A percentile compares a stretch with the other conserved stretches of the same genome.
phyloP scores from a whole-genome alignment of 768 basidiomycete genomes.

The Tylopilus subfusipes region DNA sequence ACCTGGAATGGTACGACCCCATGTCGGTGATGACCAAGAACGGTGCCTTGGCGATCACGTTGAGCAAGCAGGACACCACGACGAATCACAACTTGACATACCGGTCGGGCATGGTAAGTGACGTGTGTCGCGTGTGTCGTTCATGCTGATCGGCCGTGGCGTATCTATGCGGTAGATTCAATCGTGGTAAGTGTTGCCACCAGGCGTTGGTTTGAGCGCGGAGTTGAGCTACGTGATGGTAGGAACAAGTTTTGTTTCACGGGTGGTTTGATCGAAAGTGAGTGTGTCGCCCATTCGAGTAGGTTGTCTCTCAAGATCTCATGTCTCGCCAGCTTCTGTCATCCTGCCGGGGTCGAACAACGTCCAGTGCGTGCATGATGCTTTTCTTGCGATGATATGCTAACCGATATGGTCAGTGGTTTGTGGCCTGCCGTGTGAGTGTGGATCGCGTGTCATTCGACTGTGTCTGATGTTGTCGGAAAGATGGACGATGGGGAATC shows the following conservation, averaged over 20 bases:
- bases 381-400: not conserved
- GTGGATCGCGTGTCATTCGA: not conserved
- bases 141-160: constrained; percentile 26
- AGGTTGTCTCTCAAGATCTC: constrained; percentile 9
- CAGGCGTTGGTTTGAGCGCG: not conserved
- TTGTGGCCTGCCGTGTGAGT: constrained; percentile 48
- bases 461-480: constrained; percentile 5
- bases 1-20: constrained; percentile 63
- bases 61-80: constrained; percentile 40
- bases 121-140: not conserved
- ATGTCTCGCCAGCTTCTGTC: constrained; percentile 31
- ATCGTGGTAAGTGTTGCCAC: constrained; percentile 26
- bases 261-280: constrained; percentile 63
- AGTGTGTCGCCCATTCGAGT: not conserved
- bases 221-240: constrained; percentile 3
- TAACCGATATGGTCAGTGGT: constrained; percentile 29
- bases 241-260: constrained; percentile 81
- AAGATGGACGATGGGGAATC: constrained; percentile 57
- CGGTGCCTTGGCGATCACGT: constrained; percentile 49
- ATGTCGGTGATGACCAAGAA: constrained; percentile 45
- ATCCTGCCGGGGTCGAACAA: constrained; percentile 41
- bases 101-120: constrained; percentile 37
- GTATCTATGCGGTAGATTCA: constrained; percentile 22
- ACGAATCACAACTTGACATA: constrained; percentile 48
- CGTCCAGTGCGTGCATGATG: constrained; percentile 26